Conservation (phyloP, 768 basidiomycete genomes). For the Fomitopsis pulvina region DNA sequence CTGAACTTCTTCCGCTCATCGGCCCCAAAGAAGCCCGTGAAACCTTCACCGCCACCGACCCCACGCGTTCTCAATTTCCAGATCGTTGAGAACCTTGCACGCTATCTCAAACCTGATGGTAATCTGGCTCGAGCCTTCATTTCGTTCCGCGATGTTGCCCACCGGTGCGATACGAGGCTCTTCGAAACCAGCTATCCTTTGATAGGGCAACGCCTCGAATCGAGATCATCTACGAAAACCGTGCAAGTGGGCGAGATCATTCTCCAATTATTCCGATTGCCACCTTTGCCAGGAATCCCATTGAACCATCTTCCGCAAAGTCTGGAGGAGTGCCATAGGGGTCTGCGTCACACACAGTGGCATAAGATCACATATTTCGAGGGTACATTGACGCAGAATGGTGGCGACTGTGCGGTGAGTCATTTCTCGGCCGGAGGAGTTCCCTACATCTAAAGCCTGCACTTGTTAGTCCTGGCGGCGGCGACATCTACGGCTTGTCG, state of each 20-base stretch:
- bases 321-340: constrained; percentile 86
- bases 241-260: constrained; percentile 82
- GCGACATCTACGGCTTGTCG: constrained; percentile 77
- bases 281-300: constrained; percentile 77
- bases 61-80: constrained; percentile 28
- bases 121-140: constrained; percentile 85
- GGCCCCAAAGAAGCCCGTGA: constrained; percentile 55
- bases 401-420: constrained; percentile 87
- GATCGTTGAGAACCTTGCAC: constrained; percentile 54
- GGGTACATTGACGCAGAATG: constrained; percentile 86
- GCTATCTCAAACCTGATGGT: constrained; percentile 80
- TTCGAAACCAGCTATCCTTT: constrained; percentile 81
- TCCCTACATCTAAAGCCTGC: too few species aligned
- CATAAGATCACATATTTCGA: constrained; percentile 93
- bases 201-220: constrained; percentile 65
- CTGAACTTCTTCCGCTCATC: constrained; percentile 65
- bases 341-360: constrained; percentile 86
- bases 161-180: constrained; percentile 76
- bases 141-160: constrained; percentile 81
- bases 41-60: constrained; percentile 27
- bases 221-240: constrained; percentile 50
- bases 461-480: constrained; percentile 69
- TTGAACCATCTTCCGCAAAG: constrained; percentile 81
- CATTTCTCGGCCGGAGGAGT: background rate
- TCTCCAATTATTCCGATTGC: constrained; percentile 85